These are phyloP conservation scores for Apium graveolens DNA, from an alignment of 129 eudicot genomes.

Conservation along the genomic window DNA sequence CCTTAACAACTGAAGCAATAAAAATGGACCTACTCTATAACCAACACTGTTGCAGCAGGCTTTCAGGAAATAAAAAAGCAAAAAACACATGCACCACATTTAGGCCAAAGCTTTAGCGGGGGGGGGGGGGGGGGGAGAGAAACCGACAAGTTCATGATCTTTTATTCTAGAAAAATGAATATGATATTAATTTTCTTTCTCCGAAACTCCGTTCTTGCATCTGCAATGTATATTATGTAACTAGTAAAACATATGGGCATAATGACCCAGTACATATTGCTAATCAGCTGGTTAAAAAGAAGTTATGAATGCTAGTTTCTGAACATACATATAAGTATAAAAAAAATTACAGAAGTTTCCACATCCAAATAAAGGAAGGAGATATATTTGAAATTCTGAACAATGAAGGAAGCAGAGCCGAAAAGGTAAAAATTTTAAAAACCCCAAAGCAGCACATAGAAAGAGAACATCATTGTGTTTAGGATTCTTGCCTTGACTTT, in stretches of 20 bases:
- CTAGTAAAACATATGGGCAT: not conserved
- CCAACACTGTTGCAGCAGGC: not conserved
- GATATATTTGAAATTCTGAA: not conserved
- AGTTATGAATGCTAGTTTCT: not conserved
- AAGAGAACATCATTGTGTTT: not conserved
- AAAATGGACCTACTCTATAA: not conserved
- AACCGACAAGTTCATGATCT: not conserved
- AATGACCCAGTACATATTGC: not conserved
- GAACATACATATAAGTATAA: not conserved
- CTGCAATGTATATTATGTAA: not conserved
- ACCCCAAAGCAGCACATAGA: not conserved
- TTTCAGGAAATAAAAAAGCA: not conserved
- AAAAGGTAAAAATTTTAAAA: not conserved
- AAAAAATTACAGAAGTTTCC: not conserved
- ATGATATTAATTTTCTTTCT: not conserved
- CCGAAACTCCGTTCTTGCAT: not conserved
- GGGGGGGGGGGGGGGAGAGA: not conserved
- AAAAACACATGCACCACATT: not conserved
- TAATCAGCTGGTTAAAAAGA: not conserved
- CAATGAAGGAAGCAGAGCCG: not conserved
- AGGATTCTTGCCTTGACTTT: conserved; percentile 75
- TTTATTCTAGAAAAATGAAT: not conserved
- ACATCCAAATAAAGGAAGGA: not conserved
- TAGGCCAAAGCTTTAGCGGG: not conserved
- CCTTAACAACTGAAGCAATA: not conserved